Evolutionary conservation across 345 rosid species (phyloP).

Genomic region (Pistacia atlantica): DNA sequence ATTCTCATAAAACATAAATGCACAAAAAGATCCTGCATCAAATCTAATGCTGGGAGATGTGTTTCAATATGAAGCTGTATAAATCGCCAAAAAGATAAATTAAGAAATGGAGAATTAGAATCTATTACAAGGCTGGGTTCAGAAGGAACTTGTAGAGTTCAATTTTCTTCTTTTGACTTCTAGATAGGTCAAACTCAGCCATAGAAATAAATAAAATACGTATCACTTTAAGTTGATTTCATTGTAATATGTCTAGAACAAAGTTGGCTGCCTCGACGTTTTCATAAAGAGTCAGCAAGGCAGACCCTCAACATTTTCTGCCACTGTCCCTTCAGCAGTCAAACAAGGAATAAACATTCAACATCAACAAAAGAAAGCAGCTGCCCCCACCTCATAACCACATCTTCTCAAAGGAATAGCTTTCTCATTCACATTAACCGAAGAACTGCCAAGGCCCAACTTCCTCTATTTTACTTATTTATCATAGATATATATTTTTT

Average conservation of each 20-base stretch:
- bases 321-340: neutral
- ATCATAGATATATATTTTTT: neutral
- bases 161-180: neutral
- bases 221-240: neutral
- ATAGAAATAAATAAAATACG: neutral
- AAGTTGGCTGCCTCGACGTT: neutral
- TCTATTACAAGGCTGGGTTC: neutral
- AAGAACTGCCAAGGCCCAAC: conserved; percentile 1
- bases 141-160: neutral
- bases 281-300: neutral
- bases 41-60: neutral
- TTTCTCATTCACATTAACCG: neutral
- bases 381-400: neutral
- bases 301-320: neutral
- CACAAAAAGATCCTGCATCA: neutral
- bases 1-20: neutral
- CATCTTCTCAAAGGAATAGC: neutral
- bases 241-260: neutral
- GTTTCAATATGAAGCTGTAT: neutral
- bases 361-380: neutral
- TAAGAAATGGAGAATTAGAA: neutral
- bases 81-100: neutral
- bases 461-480: neutral
- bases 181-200: neutral
- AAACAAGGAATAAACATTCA: neutral